Percentiles rank a stretch among this genome's conserved stretches.
These are phyloP conservation scores for Trypanosoma scelopori DNA, from an alignment of 208 protist genomes.

Conservation along the genomic window DNA sequence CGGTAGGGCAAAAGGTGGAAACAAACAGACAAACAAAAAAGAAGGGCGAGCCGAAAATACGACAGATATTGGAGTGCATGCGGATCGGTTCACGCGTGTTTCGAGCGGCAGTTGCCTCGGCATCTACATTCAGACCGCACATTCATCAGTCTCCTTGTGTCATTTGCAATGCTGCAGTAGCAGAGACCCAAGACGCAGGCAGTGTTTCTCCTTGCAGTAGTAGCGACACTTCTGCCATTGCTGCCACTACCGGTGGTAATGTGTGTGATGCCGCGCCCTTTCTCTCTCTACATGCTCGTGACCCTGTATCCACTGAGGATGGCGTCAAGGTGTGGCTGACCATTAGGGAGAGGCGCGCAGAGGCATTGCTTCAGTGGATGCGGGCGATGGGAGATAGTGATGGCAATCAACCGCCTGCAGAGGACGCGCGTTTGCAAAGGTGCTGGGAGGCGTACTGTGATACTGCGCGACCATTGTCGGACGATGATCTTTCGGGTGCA, in stretches of 20 bases:
- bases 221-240: background rate
- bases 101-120: too few species aligned
- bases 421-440: constrained; percentile 6
- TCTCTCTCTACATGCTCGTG: background rate
- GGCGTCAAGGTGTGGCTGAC: background rate
- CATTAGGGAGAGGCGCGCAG: constrained; percentile 6
- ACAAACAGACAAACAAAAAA: background rate
- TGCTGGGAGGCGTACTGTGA: constrained; percentile 32
- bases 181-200: background rate
- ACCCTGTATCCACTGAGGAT: background rate
- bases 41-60: background rate
- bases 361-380: constrained; percentile 22
- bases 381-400: background rate
- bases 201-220: background rate
- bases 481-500: constrained; percentile 20
- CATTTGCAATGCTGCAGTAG: constrained; percentile 32
- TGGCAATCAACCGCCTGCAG: background rate
- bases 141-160: constrained; percentile 41
- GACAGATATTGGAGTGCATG: background rate
- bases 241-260: background rate
- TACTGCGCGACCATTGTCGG: constrained; percentile 11
- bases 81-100: too few species aligned
- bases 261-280: background rate
- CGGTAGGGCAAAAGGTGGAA: background rate
- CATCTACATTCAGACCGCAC: constrained; percentile 36